Evolutionary conservation across 352 stramenopile species (phyloP), one percentile per base, ranked within the genome.

Genomic region (Phytophthora kernoviae): DNA sequence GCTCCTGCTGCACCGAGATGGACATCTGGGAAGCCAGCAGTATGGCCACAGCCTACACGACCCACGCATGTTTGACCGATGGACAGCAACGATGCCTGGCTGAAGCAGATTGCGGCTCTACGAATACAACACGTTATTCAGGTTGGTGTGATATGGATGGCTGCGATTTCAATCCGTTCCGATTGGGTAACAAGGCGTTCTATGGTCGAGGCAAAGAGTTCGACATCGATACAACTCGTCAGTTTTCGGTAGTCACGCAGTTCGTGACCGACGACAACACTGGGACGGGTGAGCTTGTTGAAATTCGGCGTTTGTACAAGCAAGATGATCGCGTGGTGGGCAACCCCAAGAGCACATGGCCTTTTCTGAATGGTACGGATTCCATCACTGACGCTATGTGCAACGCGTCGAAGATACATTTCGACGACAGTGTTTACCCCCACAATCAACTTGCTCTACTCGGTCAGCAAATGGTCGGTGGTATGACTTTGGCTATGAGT

Each of bases 61-160:
- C 75, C 11, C 75, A 84, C 48, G 58, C 73, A 27, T 88, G 79
- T 54, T 54, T 53, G 1, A 49, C 34, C 9, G 44, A 75, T 3
- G 61, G 56, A 14, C 57, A 56, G 27, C 49, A 54, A 9, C 62
- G 70, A 1, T 89, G 79, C 45, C 22, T 47, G 1, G 57, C 39
- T 22, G 57, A 50, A 1, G 36, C 54, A 6, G 65, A 84, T 40
- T 85, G 77, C 24, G 74, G 79, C 17, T 33, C 61, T 4, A 70
- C 61, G 11, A 24, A 50, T 0, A 49, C 40, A 1, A 61, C 71
- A 24, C 66, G 73, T 24, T 86, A 84, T 74, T 68, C 56, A 5
- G 77, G 80, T 24, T 62, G 75, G 27, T 87, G 80, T 30, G 80
- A 90, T 58, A 86, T 81, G 54, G 64, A 81, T 47, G 80, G 75